These are phyloP conservation scores for Vitellaria paradoxa DNA, from an alignment of 179 eudicot species.

Conservation along the genomic window DNA sequence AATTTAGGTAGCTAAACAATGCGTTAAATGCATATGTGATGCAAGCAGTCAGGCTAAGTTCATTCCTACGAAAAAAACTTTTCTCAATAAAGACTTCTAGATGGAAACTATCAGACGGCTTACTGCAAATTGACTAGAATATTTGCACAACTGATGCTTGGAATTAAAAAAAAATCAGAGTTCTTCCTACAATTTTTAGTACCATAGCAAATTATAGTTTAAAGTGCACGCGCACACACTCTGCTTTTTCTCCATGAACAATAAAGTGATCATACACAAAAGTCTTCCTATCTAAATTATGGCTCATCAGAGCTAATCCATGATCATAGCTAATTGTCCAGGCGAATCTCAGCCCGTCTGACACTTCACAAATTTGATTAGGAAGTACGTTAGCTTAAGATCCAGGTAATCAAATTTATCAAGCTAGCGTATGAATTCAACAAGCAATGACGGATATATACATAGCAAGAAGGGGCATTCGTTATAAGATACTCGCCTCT, in stretches of 20 bases:
- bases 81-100: neutral
- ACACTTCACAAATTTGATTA: neutral
- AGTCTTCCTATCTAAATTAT: too few relatives aligned
- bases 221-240: too few relatives aligned
- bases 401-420: neutral
- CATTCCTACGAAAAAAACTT: too few relatives aligned
- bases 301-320: too few relatives aligned
- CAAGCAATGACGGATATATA: neutral
- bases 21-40: neutral
- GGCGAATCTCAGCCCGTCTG: too few relatives aligned
- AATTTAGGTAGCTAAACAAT: neutral
- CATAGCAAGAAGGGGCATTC: neutral
- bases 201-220: too few relatives aligned
- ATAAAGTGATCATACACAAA: neutral
- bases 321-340: too few relatives aligned
- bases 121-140: neutral
- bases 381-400: neutral
- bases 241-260: neutral
- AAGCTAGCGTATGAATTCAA: neutral
- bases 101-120: neutral
- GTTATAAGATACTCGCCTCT: slow-evolving; percentile 38
- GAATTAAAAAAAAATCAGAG: too few relatives aligned
- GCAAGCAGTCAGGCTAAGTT: neutral
- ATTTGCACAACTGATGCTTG: neutral
- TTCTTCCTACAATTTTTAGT: too few relatives aligned